Evolutionary conservation across 2,329 filamentous ascomycete species (phyloP), one percentile per base, ranked within the genome.

Genomic region (Aureobasidium pullulans): DNA sequence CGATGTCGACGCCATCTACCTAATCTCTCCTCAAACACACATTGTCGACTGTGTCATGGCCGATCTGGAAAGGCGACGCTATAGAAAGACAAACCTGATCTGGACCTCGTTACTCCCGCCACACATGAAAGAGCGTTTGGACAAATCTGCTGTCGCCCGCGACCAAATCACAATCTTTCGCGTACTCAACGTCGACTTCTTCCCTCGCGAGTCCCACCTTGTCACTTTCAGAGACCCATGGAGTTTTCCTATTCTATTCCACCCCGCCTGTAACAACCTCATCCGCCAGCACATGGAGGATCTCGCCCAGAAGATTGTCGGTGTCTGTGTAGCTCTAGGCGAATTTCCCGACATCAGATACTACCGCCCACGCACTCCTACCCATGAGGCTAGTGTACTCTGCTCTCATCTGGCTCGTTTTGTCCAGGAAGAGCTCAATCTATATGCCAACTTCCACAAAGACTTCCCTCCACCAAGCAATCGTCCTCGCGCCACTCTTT

Each of bases 311-410:
- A 96, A 93, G 89, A 87, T 95, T 64, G 88, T 90, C 3, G 88
- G 90, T 32, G 81, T 96, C 31, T 99, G 94, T 70, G 90, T 96
- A 42, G 87, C 90, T 0, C 76, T 97, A n/a, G 92, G 92, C 64
- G 94, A 99, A 73, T 93, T 95, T 68, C 94, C 94, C 6, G 88
- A 89, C 65, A 89, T 99, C 62, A 87, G 94, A 68, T 99, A 96
- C 75, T 96, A 94, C 73, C 83, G 84, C 64, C 92, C 93, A 0
- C 81, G 76, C 62, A 82, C 84, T 60, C 83, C 90, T 5, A 82
- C 82, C 10, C 92, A 99, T 71, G 91, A 97, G 73, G 94, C 94
- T 40, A 85, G 84, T 66, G 90, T 97, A 6, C 77, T 99, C 28
- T 95, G 88, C 72, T 85, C 86, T 15, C 90, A 96, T 69, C 80